Conservation (phyloP, 257 asterid species). For the Ilex aquifolium region DNA sequence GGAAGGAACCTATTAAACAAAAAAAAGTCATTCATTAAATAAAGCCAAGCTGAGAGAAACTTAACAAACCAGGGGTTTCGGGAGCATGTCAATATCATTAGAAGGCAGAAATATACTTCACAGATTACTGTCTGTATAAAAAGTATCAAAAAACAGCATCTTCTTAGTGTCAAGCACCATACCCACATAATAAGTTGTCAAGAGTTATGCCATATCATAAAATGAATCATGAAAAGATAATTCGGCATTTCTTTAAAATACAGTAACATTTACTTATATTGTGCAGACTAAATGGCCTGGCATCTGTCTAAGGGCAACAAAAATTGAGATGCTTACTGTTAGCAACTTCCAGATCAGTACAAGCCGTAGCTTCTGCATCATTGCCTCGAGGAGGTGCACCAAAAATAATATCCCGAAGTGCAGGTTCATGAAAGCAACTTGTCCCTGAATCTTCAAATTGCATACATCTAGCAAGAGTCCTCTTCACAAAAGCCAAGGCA, state of each 20-base stretch:
- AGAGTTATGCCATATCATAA: background rate
- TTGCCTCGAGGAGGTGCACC: slow-evolving; percentile 64
- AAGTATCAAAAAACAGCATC: background rate
- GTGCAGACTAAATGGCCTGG: background rate
- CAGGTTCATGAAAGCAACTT: slow-evolving; percentile 78
- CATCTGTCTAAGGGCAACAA: background rate
- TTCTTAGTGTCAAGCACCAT: background rate
- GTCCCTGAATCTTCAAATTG: slow-evolving; percentile 51
- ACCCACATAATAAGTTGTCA: no score
- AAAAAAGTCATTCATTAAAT: background rate
- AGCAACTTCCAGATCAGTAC: slow-evolving; percentile 25
- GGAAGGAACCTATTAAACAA: background rate
- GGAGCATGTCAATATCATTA: background rate
- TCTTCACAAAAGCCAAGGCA: no score
- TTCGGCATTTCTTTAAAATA: background rate
- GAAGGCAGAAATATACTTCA: background rate
- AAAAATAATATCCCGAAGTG: slow-evolving; percentile 56
- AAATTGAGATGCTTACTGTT: slow-evolving; percentile 27
- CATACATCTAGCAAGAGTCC: slow-evolving; percentile 5
- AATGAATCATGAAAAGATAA: background rate
- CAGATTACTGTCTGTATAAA: background rate
- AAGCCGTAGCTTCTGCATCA: slow-evolving; percentile 46
- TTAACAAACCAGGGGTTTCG: no score
- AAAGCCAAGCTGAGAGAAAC: slow-evolving; percentile 1
- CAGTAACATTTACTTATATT: no score